A percentile compares a stretch with the other conserved stretches of the same genome.
phyloP scores from a whole-genome alignment of 1,284 basidiomycete species.

The Naganishia sp. region DNA sequence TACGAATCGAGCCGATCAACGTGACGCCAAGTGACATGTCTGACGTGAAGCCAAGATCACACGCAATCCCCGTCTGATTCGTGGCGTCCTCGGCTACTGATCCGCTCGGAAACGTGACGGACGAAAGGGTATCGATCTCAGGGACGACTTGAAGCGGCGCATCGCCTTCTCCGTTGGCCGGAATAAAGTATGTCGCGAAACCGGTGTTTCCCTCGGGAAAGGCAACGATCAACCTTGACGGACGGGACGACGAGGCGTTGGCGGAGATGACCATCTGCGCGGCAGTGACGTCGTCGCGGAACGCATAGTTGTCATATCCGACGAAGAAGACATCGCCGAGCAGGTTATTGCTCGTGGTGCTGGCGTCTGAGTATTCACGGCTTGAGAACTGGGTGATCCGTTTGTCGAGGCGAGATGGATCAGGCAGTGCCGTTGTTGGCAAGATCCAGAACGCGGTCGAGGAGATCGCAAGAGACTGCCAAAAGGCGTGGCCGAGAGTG shows the following conservation, averaged over 20 bases:
- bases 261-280: slow-evolving; percentile 53
- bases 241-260: slow-evolving; percentile 43
- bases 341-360: slow-evolving; percentile 14
- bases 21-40: slow-evolving; percentile 55
- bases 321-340: slow-evolving; percentile 48
- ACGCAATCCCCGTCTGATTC: slow-evolving; percentile 54
- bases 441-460: neutral
- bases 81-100: slow-evolving; percentile 22
- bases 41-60: slow-evolving; percentile 48
- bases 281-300: slow-evolving; percentile 53
- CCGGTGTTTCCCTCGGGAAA: slow-evolving; percentile 57
- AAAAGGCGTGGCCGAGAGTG: neutral
- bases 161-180: slow-evolving; percentile 35
- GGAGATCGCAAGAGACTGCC: neutral
- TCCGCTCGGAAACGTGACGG: slow-evolving; percentile 20
- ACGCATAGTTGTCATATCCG: slow-evolving; percentile 56
- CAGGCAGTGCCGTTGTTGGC: neutral
- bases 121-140: slow-evolving; percentile 34
- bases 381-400: slow-evolving; percentile 8
- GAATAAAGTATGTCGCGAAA: slow-evolving; percentile 53
- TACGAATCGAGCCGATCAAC: slow-evolving; percentile 55
- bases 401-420: neutral
- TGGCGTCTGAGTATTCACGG: neutral
- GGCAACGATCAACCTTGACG: slow-evolving; percentile 55
- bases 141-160: slow-evolving; percentile 42